Conservation (phyloP, 2,329 filamentous ascomycete species). For the Teratosphaeria gauchensis region DNA sequence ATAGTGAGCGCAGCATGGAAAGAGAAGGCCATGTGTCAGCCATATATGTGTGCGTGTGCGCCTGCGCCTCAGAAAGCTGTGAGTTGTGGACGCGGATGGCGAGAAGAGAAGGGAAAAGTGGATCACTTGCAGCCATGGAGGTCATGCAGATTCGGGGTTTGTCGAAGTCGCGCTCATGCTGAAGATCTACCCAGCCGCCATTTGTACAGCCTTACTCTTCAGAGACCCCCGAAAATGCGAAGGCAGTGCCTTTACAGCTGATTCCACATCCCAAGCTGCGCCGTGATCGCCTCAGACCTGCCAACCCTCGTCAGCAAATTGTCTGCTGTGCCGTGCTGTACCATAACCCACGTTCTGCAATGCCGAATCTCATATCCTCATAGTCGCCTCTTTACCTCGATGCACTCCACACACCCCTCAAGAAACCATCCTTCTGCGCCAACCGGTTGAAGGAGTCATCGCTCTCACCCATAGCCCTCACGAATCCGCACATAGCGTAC, state of each 20-base stretch:
- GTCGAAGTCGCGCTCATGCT: background rate
- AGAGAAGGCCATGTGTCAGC: conserved; percentile 23
- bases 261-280: background rate
- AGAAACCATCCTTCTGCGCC: conserved; percentile 86
- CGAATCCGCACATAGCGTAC: conserved; percentile 95
- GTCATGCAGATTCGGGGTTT: background rate
- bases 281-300: background rate
- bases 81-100: background rate
- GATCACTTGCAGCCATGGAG: background rate
- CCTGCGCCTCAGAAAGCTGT: background rate
- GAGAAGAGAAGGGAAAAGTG: conserved; percentile 1
- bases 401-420: conserved; percentile 94
- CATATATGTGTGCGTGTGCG: conserved; percentile 2
- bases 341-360: background rate
- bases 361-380: conserved; percentile 5
- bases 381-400: conserved; percentile 36
- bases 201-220: background rate
- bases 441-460: conserved; percentile 95
- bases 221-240: background rate
- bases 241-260: background rate
- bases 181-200: background rate
- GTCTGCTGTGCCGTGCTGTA: background rate
- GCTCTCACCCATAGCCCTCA: conserved; percentile 94
- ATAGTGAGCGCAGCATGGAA: conserved; percentile 10
- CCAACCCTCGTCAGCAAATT: background rate